These are phyloP conservation scores for Pichia sp. DNA, from an alignment of 1,139 yeast genomes.

Conservation along the genomic window DNA sequence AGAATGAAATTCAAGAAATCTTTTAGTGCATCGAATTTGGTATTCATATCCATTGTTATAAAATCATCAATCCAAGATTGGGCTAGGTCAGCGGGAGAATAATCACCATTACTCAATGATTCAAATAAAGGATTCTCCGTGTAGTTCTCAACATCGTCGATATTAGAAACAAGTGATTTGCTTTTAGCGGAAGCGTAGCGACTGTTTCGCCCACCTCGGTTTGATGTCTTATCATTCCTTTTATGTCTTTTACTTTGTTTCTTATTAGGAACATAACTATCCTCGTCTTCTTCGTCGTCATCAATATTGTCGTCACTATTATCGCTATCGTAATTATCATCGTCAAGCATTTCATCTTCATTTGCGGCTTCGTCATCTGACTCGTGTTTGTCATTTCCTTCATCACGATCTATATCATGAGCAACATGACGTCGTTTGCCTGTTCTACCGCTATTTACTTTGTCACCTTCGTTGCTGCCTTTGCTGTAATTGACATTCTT, in stretches of 20 bases:
- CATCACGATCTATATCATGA: not conserved
- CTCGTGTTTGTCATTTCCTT: not conserved
- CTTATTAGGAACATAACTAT: slow-evolving; percentile 3
- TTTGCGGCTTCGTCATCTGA: not conserved
- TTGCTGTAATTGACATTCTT: not conserved
- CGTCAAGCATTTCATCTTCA: not conserved
- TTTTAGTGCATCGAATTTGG: slow-evolving; percentile 46
- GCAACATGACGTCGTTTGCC: not conserved
- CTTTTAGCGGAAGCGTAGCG: not conserved
- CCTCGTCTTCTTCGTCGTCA: slow-evolving; percentile 6
- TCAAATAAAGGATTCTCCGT: slow-evolving; percentile 52
- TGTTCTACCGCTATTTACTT: not conserved
- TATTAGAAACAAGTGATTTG: slow-evolving; percentile 18
- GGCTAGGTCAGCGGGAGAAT: slow-evolving; percentile 56
- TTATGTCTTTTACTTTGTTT: not conserved
- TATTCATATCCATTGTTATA: slow-evolving; percentile 29
- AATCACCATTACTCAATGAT: slow-evolving; percentile 49
- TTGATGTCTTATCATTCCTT: not conserved
- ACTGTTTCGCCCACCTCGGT: not conserved
- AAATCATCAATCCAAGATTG: slow-evolving; percentile 66
- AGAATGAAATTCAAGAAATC: slow-evolving; percentile 65
- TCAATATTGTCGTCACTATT: not conserved
- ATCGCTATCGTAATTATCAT: not conserved
- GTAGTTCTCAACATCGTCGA: slow-evolving; percentile 37
- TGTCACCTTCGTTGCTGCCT: not conserved